Percentiles rank a stretch among this genome's conserved stretches.
phyloP scores from a whole-genome alignment of 768 basidiomycete species.

The Mycena galopus region DNA sequence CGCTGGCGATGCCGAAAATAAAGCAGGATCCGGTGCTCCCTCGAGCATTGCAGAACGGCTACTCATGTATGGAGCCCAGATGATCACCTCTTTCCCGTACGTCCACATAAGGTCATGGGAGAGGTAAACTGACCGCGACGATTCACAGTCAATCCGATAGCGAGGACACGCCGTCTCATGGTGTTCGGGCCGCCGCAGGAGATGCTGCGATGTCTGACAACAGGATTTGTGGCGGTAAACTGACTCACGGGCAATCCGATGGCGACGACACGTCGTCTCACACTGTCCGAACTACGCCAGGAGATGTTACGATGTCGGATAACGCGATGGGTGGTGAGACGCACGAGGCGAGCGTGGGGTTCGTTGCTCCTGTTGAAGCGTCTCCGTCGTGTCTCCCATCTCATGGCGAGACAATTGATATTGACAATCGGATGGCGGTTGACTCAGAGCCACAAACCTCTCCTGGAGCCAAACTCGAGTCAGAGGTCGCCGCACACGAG shows the following conservation, averaged over 20 bases:
- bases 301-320: background rate
- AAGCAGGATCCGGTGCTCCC: background rate
- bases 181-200: background rate
- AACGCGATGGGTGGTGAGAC: background rate
- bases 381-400: background rate
- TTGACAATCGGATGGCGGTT: background rate
- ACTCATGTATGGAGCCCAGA: slow-evolving; percentile 9
- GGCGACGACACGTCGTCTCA: background rate
- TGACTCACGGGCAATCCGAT: background rate
- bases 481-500: background rate
- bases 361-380: background rate
- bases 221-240: background rate
- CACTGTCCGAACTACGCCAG: background rate
- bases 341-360: background rate
- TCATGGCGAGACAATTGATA: background rate
- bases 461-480: background rate
- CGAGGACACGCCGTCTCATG: background rate
- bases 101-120: background rate
- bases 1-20: background rate
- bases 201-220: background rate
- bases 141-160: background rate
- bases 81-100: slow-evolving; percentile 4
- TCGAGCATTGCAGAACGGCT: slow-evolving; percentile 13
- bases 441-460: background rate
- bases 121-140: background rate